Evolutionary conservation across 805 yeast genomes (phyloP).

Genomic region (Saccharomycopsis fermentans): DNA sequence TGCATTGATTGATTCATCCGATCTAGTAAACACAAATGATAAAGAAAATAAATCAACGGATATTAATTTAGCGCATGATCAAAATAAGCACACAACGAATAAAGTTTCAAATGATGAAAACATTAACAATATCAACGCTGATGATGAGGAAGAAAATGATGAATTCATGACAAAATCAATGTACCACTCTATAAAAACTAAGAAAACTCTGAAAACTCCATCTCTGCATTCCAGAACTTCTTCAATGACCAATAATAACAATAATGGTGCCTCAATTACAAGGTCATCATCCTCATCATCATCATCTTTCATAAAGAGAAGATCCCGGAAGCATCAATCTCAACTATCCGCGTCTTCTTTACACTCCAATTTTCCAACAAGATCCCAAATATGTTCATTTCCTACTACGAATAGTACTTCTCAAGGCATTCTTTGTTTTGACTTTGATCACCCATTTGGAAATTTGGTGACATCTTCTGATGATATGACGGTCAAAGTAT

Average conservation of each 20-base stretch:
- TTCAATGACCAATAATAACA: background rate
- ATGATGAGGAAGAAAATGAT: slow-evolving; percentile 20
- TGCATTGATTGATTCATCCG: background rate
- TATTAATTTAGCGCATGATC: background rate
- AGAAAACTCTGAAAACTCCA: background rate
- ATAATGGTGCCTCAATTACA: background rate
- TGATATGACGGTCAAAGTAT: slow-evolving; percentile 70
- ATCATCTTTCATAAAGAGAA: background rate
- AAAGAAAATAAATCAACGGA: background rate
- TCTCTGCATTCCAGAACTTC: background rate
- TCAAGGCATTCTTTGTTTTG: slow-evolving; percentile 45
- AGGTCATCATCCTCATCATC: background rate
- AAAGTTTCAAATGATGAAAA: background rate
- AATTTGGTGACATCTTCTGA: slow-evolving; percentile 66
- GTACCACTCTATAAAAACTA: background rate
- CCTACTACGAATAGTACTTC: background rate
- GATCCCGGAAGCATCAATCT: background rate
- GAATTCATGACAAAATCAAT: slow-evolving; percentile 1
- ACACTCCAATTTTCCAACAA: background rate
- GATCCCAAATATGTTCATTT: background rate
- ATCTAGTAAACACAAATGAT: background rate
- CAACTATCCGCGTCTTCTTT: background rate
- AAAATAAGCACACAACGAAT: background rate
- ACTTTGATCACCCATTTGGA: slow-evolving; percentile 68
- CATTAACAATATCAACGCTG: background rate